Evolutionary conservation across 306 rosid species (phyloP), one percentile per base, ranked within the genome.

Genomic region (Malus sieversii): DNA sequence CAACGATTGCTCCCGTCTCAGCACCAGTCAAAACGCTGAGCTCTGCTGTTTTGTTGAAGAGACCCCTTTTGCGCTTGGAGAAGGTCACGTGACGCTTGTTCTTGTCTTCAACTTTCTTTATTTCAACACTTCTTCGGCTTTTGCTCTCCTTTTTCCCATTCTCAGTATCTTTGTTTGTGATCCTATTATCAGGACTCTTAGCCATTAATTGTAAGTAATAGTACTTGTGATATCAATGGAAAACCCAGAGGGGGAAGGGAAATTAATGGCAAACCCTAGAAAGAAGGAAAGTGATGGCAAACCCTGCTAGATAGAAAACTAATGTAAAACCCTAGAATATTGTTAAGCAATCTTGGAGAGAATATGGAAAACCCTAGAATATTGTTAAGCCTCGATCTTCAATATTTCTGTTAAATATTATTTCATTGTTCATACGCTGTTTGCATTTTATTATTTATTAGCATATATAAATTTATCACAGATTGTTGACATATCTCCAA

Each of bases 1-100:
- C 66, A 10, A 80, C 61, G 13, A 60, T 44, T 0, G 14, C 76
- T 2, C 27, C 72, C 0, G 38, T 30, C 30, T 80, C 76, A 8
- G 76, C 75, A 3, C 79, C 76, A 11, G 76, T 75, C 35, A 80
- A 59, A 58, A 75, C 20, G 40, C 46, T 74, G 10, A 80, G 33
- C 32, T 80, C 76, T 1, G 76, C 79, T 1, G 83, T 66, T 53
- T 80, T 80, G 38, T 74, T 80, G 71, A 80, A 58, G 29, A 75
- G 64, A 9, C 72, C 79, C 14, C 15, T 53, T 62, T 74, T 80
- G n/a, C 83, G 61, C 79, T 80, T 80, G 4, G 83, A 80, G 70
- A 80, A 75, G 5, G 83, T 62, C 22, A 68, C 79, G 20, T 75
- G 76, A 40, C 83, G 79, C 18, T 61, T 74, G 79, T 32, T 80